These are phyloP conservation scores for Dovyalis caffra DNA, from an alignment of 345 rosid genomes.

Conservation along the genomic window DNA sequence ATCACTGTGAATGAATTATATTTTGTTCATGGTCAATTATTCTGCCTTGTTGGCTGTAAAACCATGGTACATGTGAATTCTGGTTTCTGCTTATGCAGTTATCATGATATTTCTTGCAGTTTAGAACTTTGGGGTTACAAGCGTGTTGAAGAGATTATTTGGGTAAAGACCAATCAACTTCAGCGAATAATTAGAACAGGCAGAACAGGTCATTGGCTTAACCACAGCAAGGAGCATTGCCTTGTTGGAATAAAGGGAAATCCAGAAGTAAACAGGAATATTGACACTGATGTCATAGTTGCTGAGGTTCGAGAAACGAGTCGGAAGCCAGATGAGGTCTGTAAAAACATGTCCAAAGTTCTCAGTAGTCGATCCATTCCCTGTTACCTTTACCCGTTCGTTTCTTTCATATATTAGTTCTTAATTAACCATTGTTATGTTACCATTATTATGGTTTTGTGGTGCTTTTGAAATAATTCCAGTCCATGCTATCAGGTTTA, in stretches of 20 bases:
- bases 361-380: not conserved
- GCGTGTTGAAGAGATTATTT: constrained; percentile 92
- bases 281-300: constrained; percentile 95
- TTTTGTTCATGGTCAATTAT: not conserved
- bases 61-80: not conserved
- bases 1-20: not conserved
- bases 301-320: constrained; percentile 99
- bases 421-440: not conserved
- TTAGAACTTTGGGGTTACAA: constrained; percentile 98
- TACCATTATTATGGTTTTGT: not conserved
- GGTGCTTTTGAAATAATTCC: not conserved
- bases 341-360: constrained; percentile 19
- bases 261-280: constrained; percentile 91
- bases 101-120: constrained; percentile 38
- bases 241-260: constrained; percentile 97
- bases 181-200: constrained; percentile 98
- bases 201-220: constrained; percentile 98
- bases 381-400: not conserved
- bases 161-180: constrained; percentile 96
- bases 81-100: not conserved
- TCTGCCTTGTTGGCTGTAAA: not conserved
- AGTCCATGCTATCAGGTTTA: not conserved
- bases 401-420: not conserved
- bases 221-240: constrained; percentile 98
- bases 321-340: constrained; percentile 98